Base-by-base conservation (phyloP, 441 rosid genomes). In the Syzygium malaccense region DNA sequence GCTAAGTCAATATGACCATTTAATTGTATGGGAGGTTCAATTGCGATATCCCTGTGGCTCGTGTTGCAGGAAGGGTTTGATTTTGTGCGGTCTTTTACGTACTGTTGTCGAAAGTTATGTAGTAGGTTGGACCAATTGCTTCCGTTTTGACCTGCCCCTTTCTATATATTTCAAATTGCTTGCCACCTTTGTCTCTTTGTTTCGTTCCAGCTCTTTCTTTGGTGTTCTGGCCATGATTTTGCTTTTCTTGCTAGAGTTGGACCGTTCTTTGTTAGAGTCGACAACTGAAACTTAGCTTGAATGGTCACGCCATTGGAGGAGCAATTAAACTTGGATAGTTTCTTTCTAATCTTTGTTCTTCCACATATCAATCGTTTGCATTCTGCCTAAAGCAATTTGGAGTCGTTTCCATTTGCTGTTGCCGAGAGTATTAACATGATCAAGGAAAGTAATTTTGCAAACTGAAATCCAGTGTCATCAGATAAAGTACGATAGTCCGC, bases 1-100 rank as follows among this genome's bases (percentile, higher is more conserved):
- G 89, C 89, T 80, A 41, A 91, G 91, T 90, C 93, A 60, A 85
- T 89, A 88, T 89, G 94, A 93, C 93, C 88, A 92, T 92, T 93
- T 89, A 90, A 89, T 93, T 90, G 90, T 88, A 88, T 88, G 91
- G 89, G 55, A 49, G 60, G 90, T 88, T 87, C 88, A 88, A 83
- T 87, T 91, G 86, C 87, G 28, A 41, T 86, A 30, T 87, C 54
- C 87, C 83, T 88, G 86, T 85, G 79, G 87, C 86, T 89, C 88
- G 87, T 90, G 91, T 88, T 92, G 93, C 93, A 33, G 89, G 87
- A 75, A 86, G 88, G 79, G 78, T 88, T 90, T 86, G 83, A 90
- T 89, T 87, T 85, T 80, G 68, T 89, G 75, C 64, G 56, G 23
- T 78, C 57, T 58, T 86, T 53, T 32, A 41, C 10, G 51, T 41